Evolutionary conservation across 768 basidiomycete species (phyloP), one percentile per base, ranked within the genome.

Genomic region (Nidula microcarpa): DNA sequence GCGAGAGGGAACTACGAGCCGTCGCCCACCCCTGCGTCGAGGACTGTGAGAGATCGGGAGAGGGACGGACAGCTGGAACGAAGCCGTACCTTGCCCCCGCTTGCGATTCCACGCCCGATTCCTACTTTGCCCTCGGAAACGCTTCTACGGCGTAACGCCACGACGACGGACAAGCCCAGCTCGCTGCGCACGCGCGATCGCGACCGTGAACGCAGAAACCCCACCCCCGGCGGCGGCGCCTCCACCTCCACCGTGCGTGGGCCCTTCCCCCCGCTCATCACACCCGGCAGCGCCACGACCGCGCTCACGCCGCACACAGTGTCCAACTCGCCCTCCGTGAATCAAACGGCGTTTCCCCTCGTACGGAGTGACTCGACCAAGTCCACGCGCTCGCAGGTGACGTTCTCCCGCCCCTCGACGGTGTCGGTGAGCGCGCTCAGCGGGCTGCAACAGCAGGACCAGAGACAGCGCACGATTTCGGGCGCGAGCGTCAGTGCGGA

Each of bases 291-390:
- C 53, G 74, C 85, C 1, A 89, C 87, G 36, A 90, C 87, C 14
- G 85, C 84, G 13, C 52, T 89, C 10, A 87, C 86, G 1, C 65
- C 80, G 0, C 83, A 86, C 57, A 89, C 85, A 0, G 85, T 83
- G 4, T 80, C 82, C 4, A 78, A 75, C 54, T 41, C 39, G 11
- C 39, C 39, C 16, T 67, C 75, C 5, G 70, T 73, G 33, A 68
- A 68, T 53, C 55, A 53, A 17, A 59, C 70, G 11, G 50, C 65
- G 17, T 67, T 68, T 50, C 62, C 68, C 32, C 45, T 83, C 33
- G 61, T 70, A 14, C 74, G 81, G 18, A 72, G 72, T n/a, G 73
- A 78, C 16, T 86, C 84, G 0, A 71, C 67, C 14, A 70, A 74
- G 45, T 76, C 77, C 0, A 52, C 67, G 2, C 70, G 78, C 16